Conservation (phyloP, 768 basidiomycete genomes). For the Phylloporus sp. region DNA sequence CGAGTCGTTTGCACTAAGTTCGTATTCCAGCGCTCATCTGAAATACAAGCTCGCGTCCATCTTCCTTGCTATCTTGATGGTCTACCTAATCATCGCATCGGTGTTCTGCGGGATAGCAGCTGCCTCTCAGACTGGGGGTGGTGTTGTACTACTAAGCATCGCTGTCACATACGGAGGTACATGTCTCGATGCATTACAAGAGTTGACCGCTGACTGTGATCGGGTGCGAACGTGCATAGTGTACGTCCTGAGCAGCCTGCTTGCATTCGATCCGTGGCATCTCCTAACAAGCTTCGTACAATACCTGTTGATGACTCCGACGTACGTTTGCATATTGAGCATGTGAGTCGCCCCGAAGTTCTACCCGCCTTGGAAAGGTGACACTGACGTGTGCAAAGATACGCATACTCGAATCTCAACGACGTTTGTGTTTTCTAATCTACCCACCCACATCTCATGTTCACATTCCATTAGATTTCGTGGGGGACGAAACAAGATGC, state of each 20-base stretch:
- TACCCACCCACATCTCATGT: conserved; percentile 12
- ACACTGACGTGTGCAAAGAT: conserved; percentile 43
- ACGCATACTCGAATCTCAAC: conserved; percentile 81
- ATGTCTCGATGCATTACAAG: conserved; percentile 16
- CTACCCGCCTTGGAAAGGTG: not conserved
- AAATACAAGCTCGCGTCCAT: conserved; percentile 83
- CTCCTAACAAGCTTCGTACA: conserved; percentile 87
- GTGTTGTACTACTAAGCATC: conserved; percentile 80
- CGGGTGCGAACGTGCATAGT: conserved; percentile 37
- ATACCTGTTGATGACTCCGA: conserved; percentile 82
- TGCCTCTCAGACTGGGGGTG: conserved; percentile 55
- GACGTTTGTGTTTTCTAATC: conserved; percentile 44
- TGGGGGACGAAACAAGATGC: conserved; percentile 97
- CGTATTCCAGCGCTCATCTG: conserved; percentile 16
- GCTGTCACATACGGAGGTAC: conserved; percentile 80
- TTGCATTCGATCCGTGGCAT: conserved; percentile 96
- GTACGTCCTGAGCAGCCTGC: conserved; percentile 68
- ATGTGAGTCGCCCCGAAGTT: conserved; percentile 55
- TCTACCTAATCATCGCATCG: conserved; percentile 81
- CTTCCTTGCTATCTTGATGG: conserved; percentile 69
- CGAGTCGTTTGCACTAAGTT: conserved; percentile 1
- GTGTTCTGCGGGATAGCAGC: conserved; percentile 77
- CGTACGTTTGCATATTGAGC: conserved; percentile 70
- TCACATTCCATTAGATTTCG: conserved; percentile 52
- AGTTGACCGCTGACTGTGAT: not conserved